Percentiles rank a stretch among this genome's conserved stretches.
Conservation (phyloP, 2,329 filamentous ascomycete genomes). For the Ceratocystis albifundus region DNA sequence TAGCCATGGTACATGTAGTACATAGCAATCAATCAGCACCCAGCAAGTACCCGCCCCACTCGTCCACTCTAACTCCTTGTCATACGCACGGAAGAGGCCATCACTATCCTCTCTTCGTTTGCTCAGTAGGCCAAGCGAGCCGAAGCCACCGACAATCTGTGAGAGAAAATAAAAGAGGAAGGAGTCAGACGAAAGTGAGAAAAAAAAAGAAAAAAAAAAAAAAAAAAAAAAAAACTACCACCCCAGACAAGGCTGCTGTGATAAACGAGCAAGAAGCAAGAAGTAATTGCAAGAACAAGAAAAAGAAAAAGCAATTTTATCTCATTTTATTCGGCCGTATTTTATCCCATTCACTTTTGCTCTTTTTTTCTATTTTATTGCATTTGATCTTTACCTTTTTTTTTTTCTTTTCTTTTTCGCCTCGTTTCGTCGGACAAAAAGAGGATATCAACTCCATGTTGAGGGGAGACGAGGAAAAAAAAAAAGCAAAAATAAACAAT, state of each 20-base stretch:
- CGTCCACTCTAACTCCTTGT: not conserved
- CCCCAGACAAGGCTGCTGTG: conserved; percentile 3
- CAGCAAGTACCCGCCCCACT: not conserved
- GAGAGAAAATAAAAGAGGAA: conserved; percentile 2
- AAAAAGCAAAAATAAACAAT: conserved; percentile 9
- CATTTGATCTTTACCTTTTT: not conserved
- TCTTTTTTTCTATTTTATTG: too few species aligned
- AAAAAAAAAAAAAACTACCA: too few species aligned
- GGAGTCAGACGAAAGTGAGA: not conserved
- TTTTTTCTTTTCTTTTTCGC: not conserved
- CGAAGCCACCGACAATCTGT: not conserved
- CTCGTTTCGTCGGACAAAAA: conserved; percentile 4
- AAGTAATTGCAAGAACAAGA: not conserved
- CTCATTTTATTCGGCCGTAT: too few species aligned
- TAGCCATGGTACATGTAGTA: not conserved
- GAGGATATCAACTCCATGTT: not conserved
- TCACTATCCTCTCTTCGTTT: not conserved
- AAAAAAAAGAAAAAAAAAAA: not conserved
- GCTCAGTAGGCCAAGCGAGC: not conserved
- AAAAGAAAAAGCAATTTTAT: not conserved
- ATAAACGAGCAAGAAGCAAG: not conserved
- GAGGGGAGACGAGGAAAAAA: not conserved
- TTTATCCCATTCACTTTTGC: not conserved
- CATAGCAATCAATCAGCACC: not conserved
- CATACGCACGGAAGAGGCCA: conserved; percentile 1